Evolutionary conservation across 495 filamentous ascomycete species (phyloP).

Genomic region (Cercophora newfieldiana): DNA sequence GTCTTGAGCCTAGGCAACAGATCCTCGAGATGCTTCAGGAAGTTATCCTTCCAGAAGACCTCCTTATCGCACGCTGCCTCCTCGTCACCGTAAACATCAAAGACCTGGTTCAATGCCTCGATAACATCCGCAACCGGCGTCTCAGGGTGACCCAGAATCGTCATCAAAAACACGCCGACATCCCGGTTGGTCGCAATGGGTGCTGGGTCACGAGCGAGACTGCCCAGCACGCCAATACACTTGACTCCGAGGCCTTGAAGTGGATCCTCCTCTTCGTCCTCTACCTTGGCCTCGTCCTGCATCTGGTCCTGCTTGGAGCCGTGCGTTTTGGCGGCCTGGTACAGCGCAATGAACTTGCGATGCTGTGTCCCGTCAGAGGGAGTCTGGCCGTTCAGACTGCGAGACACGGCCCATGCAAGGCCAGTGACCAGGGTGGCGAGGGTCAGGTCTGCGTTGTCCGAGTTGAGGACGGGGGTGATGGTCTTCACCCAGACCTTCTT

Average conservation of each 20-base stretch:
- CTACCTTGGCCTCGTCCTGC: conserved; percentile 22
- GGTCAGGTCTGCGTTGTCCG: conserved; percentile 59
- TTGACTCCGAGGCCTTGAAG: conserved; percentile 57
- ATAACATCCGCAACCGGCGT: conserved; percentile 50
- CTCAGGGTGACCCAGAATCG: conserved; percentile 46
- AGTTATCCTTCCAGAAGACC: conserved; percentile 61
- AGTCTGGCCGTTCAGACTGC: conserved; percentile 48
- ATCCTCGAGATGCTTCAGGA: conserved; percentile 57
- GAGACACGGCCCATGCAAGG: conserved; percentile 62
- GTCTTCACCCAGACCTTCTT: conserved; percentile 54
- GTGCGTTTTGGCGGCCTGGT: conserved; percentile 51
- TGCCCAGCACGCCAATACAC: conserved; percentile 61
- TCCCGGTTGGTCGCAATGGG: conserved; percentile 51
- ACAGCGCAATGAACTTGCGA: conserved; percentile 60
- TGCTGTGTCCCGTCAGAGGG: conserved; percentile 51
- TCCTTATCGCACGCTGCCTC: conserved; percentile 53
- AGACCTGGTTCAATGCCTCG: conserved; percentile 61
- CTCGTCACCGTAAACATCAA: conserved; percentile 63
- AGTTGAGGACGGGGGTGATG: conserved; percentile 52
- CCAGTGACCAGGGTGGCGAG: conserved; percentile 58
- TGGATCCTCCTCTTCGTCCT: conserved; percentile 39
- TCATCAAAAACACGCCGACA: conserved; percentile 60
- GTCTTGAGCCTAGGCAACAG: conserved; percentile 50
- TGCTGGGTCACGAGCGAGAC: conserved; percentile 51
- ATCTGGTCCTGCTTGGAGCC: conserved; percentile 1